Base-by-base conservation (phyloP, 176 grass and related monocot genomes). In the Bolboschoenus planiculmis region DNA sequence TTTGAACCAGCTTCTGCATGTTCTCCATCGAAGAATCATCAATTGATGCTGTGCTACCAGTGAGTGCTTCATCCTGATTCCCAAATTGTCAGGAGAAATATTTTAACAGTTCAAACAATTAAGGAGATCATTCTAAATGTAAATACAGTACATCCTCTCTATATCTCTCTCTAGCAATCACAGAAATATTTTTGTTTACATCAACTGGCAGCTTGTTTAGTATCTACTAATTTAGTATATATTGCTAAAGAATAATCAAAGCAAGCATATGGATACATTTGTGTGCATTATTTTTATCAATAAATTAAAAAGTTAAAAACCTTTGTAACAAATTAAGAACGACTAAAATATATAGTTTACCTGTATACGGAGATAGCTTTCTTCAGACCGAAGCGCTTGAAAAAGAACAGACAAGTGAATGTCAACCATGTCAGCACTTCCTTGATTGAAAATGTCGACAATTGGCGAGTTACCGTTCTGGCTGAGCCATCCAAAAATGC, bases 401-500 rank as follows among this genome's bases (percentile, higher is more conserved):
- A 94, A 91, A 29, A 94, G 76, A 43, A 88, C 75, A 10, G 87
- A 84, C 24, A 84, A 48, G n/a, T 97, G 77, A 78, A 93, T 91
- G 81, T 97, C 93, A 15, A 93, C 88, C 68, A 97, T 56, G 44
- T 93, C 93, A 4, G 88, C 40, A 72, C 85, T 89, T 0, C 85
- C 87, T 21, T 91, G 83, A 66, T 31, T 91, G 61, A 97, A 93
- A 63, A 79, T 84, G 34, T 97, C 89, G 74, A 97, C 85, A 53
- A 97, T 53, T 1, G 91, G 93, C 1, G 75, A 87, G 0, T 23
- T 9, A 27, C 88, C 88, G 0, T 79, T 36, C 15, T 91, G 84
- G 75, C 64, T 77, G 30, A 97, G 74, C 93, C 93, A 97, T 1
- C 88, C 83, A 1, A 91, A 51, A 31, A 97, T 11, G 1, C 88